Percentiles rank a stretch among this genome's conserved stretches.
Evolutionary conservation across 2,329 filamentous ascomycete species (phyloP).

Genomic region (Pseudonectria buxi): DNA sequence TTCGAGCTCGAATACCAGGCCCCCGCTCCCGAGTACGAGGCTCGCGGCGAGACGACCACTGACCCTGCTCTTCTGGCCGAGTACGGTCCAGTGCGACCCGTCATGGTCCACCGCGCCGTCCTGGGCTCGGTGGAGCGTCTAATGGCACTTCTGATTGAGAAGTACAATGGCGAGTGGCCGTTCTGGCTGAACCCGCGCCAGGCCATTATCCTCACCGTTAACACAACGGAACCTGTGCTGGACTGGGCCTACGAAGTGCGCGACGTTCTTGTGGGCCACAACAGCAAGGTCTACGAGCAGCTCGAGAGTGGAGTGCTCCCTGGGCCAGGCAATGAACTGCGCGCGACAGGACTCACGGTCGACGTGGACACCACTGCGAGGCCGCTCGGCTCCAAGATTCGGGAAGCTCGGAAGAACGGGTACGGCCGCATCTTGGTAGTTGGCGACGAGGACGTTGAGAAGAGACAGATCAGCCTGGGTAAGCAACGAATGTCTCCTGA

Average conservation of each 20-base stretch:
- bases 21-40: slow-evolving; percentile 57
- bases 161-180: slow-evolving; percentile 72
- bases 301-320: slow-evolving; percentile 24
- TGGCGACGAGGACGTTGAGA: slow-evolving; percentile 58
- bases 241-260: slow-evolving; percentile 41
- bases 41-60: slow-evolving; percentile 42
- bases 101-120: slow-evolving; percentile 79
- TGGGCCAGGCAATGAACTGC: slow-evolving; percentile 37
- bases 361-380: slow-evolving; percentile 62
- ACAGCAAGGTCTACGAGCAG: slow-evolving; percentile 25
- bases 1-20: slow-evolving; percentile 72
- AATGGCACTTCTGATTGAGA: slow-evolving; percentile 78
- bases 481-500: slow-evolving; percentile 37
- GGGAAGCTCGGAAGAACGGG: slow-evolving; percentile 62
- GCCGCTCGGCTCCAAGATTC: slow-evolving; percentile 61
- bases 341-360: slow-evolving; percentile 57
- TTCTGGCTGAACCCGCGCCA: slow-evolving; percentile 85
- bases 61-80: slow-evolving; percentile 41
- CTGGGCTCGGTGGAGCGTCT: slow-evolving; percentile 79
- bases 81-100: slow-evolving; percentile 59
- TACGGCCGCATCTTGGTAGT: slow-evolving; percentile 71
- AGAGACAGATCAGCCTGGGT: slow-evolving; percentile 43
- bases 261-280: slow-evolving; percentile 44
- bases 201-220: slow-evolving; percentile 66
- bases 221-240: slow-evolving; percentile 49